Percentiles rank a stretch among this genome's conserved stretches.
Evolutionary conservation across 768 basidiomycete genomes (phyloP).

Genomic region (Boletus eberwhitei): DNA sequence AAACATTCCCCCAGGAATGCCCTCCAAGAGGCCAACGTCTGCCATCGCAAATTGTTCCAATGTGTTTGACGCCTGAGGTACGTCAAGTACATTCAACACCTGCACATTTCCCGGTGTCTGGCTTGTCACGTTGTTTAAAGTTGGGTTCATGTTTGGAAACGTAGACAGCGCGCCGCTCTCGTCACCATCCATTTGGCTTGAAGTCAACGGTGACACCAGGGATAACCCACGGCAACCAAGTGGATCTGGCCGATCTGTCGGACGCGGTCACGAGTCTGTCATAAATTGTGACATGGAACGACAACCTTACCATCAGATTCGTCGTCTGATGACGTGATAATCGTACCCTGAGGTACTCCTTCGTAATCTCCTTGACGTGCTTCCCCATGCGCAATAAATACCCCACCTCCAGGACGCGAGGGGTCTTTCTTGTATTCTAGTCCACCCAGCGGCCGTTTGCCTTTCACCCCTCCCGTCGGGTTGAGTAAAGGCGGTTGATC

Average conservation of each 20-base stretch:
- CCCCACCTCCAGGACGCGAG: conserved; percentile 80
- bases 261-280: conserved; percentile 2
- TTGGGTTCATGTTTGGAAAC: conserved; percentile 69
- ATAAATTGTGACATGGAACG: conserved; percentile 11
- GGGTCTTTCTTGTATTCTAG: conserved; percentile 78
- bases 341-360: conserved; percentile 53
- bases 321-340: conserved; percentile 49
- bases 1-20: conserved; percentile 81
- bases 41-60: conserved; percentile 64
- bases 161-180: conserved; percentile 21
- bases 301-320: conserved; percentile 48
- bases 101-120: conserved; percentile 54
- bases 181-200: conserved; percentile 29
- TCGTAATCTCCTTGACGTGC: conserved; percentile 44
- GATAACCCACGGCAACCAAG: conserved; percentile 29
- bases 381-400: conserved; percentile 66
- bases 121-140: conserved; percentile 51
- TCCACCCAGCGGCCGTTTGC: conserved; percentile 45
- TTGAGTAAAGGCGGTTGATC: conserved; percentile 66
- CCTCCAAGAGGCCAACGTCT: conserved; percentile 69
- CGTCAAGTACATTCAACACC: conserved; percentile 74
- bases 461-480: conserved; percentile 72
- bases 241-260: conserved; percentile 15
- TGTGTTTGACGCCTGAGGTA: conserved; percentile 48
- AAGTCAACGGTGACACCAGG: conserved; percentile 53